Percentiles rank a stretch among this genome's conserved stretches.
These are phyloP conservation scores for Petunia secreta DNA, from an alignment of 257 asterid genomes.

Conservation along the genomic window DNA sequence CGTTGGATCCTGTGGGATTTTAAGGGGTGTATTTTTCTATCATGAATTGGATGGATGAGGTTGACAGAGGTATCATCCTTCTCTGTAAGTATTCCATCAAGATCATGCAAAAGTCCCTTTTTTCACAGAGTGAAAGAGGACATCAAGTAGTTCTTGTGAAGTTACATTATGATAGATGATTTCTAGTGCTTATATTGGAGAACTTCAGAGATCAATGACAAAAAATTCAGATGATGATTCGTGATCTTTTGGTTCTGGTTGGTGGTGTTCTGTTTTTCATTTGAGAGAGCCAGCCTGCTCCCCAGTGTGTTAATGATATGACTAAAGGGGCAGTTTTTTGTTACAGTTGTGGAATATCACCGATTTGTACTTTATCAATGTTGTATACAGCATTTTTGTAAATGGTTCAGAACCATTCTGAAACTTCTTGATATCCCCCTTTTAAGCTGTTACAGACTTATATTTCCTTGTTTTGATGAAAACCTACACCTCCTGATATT, in stretches of 20 bases:
- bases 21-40: neutral
- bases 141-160: conserved; percentile 15
- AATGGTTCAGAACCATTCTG: neutral
- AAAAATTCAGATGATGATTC: neutral
- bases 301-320: neutral
- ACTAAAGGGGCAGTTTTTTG: no score
- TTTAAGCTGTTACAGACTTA: neutral
- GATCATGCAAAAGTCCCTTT: neutral
- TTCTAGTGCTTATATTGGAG: neutral
- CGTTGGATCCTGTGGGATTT: neutral
- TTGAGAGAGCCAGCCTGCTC: neutral
- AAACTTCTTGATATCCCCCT: conserved; percentile 13
- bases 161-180: neutral
- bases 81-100: neutral
- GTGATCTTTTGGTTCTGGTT: neutral
- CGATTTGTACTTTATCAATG: neutral
- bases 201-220: neutral
- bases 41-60: neutral
- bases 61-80: conserved; percentile 10
- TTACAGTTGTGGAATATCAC: neutral
- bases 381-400: neutral
- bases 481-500: neutral
- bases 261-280: neutral
- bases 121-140: neutral
- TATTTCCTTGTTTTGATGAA: neutral